These are phyloP conservation scores for Hyaloperonospora brassicae DNA, from an alignment of 352 stramenopile genomes.

Conservation along the genomic window DNA sequence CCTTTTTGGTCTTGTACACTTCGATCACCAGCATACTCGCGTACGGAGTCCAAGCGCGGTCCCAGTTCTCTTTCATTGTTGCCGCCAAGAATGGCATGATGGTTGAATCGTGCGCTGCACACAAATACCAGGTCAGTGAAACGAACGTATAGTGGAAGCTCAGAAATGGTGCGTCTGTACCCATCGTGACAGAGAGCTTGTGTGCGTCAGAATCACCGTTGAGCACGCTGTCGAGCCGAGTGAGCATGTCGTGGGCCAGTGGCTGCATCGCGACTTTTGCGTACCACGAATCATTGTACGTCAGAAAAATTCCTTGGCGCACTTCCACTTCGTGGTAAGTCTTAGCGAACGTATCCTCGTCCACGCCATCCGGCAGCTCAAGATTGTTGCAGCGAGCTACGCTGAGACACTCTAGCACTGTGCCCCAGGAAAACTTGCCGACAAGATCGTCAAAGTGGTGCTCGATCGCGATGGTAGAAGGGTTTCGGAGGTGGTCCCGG, in stretches of 20 bases:
- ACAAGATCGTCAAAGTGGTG: constrained; percentile 55
- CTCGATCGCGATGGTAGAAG: constrained; percentile 39
- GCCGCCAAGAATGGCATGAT: constrained; percentile 80
- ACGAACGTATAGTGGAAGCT: background rate
- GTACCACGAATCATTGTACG: constrained; percentile 76
- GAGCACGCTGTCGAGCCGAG: constrained; percentile 41
- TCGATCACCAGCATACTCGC: constrained; percentile 67
- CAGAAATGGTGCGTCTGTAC: constrained; percentile 20
- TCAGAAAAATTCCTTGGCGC: constrained; percentile 50
- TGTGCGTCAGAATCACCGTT: constrained; percentile 30
- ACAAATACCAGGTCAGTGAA: background rate
- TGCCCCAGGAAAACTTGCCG: constrained; percentile 74
- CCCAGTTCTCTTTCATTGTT: constrained; percentile 64
- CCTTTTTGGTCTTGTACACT: constrained; percentile 69
- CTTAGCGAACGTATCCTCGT: constrained; percentile 67
- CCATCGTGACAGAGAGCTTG: constrained; percentile 73
- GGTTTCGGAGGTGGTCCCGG: constrained; percentile 37
- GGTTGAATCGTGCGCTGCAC: constrained; percentile 64
- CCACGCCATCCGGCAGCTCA: constrained; percentile 46
- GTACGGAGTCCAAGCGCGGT: constrained; percentile 80
- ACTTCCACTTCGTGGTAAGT: constrained; percentile 73
- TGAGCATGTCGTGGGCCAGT: constrained; percentile 66
- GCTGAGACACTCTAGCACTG: constrained; percentile 75
- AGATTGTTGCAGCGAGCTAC: constrained; percentile 75
- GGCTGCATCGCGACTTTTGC: constrained; percentile 81